Conservation (phyloP, 371 early-diverging fungal genomes). For the Mortierella polycephala region DNA sequence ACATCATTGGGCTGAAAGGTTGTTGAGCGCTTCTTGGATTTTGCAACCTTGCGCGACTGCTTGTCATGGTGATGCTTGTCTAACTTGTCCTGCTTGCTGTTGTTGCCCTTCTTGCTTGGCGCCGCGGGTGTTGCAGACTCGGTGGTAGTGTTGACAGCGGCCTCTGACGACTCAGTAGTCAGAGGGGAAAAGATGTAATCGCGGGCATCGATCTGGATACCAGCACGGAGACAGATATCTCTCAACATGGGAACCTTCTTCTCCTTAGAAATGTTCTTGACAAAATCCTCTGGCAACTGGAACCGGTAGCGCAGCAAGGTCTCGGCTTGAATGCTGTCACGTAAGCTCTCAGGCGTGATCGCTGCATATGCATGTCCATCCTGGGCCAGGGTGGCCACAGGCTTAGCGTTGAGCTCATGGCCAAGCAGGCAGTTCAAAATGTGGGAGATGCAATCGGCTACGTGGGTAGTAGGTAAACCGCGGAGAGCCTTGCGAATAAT, state of each 20-base stretch:
- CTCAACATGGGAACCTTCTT: constrained; percentile 80
- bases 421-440: constrained; percentile 88
- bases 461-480: constrained; percentile 63
- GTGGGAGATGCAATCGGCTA: constrained; percentile 77
- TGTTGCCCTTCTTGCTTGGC: constrained; percentile 35
- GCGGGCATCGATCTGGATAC: constrained; percentile 83
- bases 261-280: constrained; percentile 56
- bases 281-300: constrained; percentile 65
- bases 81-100: constrained; percentile 52
- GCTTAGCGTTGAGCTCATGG: constrained; percentile 63
- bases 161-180: constrained; percentile 40
- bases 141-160: constrained; percentile 57
- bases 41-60: constrained; percentile 45
- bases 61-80: constrained; percentile 56
- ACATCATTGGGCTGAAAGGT: constrained; percentile 83
- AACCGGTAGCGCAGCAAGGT: constrained; percentile 83
- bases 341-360: constrained; percentile 72
- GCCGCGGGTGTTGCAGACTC: constrained; percentile 36
- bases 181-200: constrained; percentile 74
- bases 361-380: constrained; percentile 56
- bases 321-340: constrained; percentile 65
- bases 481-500: constrained; percentile 78
- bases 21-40: constrained; percentile 54
- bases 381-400: constrained; percentile 56
- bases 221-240: constrained; percentile 84